Evolutionary conservation across 192 early-diverging fungal genomes (phyloP).

Genomic region (Physocladia obscura): DNA sequence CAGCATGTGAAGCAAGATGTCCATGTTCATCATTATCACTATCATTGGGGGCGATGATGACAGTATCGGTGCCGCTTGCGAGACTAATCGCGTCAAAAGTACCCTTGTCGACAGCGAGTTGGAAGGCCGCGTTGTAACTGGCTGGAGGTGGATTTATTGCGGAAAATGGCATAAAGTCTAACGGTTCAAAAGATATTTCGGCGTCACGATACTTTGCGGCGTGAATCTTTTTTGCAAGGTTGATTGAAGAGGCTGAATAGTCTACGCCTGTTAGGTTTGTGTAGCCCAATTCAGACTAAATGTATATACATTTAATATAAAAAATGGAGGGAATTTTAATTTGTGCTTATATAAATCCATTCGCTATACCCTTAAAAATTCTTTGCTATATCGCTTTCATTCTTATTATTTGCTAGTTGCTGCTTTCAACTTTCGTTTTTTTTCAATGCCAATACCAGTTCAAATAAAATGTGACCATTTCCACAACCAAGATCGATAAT

Average conservation of each 20-base stretch:
- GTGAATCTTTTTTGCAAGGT: slow-evolving; percentile 65
- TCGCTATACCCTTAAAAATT: too few species aligned
- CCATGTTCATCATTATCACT: slow-evolving; percentile 34
- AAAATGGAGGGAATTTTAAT: neutral
- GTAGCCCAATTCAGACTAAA: slow-evolving; percentile 56
- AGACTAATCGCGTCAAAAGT: slow-evolving; percentile 92
- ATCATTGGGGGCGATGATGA: neutral
- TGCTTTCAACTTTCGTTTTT: too few species aligned
- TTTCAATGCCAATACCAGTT: too few species aligned
- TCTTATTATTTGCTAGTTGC: too few species aligned
- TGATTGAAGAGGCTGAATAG: slow-evolving; percentile 77
- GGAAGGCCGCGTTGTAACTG: slow-evolving; percentile 22
- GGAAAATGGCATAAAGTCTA: slow-evolving; percentile 39
- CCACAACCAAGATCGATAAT: slow-evolving; percentile 89
- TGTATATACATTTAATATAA: neutral
- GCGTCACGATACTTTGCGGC: slow-evolving; percentile 36
- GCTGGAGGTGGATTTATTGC: neutral
- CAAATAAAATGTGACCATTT: slow-evolving; percentile 86
- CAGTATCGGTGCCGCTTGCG: slow-evolving; percentile 44
- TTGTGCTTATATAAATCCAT: too few species aligned
- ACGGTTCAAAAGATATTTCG: slow-evolving; percentile 30
- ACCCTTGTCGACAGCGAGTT: slow-evolving; percentile 83
- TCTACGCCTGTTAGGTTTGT: slow-evolving; percentile 79
- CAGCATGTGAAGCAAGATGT: too few species aligned
- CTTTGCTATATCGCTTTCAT: too few species aligned